phyloP scores from a whole-genome alignment of 495 filamentous ascomycete species.

The Neurospora sp. region DNA sequence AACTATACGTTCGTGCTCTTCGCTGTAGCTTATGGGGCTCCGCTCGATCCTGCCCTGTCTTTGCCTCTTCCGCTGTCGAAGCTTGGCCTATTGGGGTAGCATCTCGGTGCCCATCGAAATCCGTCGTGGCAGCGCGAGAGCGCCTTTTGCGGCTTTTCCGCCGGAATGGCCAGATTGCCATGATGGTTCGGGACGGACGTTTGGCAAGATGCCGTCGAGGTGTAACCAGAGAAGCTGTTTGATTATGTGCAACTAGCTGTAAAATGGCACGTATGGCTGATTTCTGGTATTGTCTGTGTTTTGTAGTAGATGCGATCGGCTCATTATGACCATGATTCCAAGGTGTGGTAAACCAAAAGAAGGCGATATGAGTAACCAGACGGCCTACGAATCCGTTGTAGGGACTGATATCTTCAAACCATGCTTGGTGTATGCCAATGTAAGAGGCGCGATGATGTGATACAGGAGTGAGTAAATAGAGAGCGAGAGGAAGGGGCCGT shows the following conservation, averaged over 20 bases:
- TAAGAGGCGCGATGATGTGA: neutral
- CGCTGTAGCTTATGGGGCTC: constrained; percentile 40
- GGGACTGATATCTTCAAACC: constrained; percentile 10
- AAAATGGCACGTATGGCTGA: neutral
- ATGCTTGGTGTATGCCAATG: constrained; percentile 8
- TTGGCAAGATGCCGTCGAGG: neutral
- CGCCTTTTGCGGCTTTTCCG: constrained; percentile 48
- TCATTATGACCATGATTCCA: constrained; percentile 17
- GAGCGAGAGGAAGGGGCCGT: neutral
- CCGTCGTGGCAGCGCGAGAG: constrained; percentile 26
- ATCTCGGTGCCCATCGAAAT: constrained; percentile 20
- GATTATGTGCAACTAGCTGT: neutral
- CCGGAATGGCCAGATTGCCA: constrained; percentile 74
- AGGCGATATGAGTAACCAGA: neutral
- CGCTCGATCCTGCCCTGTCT: constrained; percentile 20
- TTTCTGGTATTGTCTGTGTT: constrained; percentile 1
- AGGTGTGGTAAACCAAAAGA: neutral
- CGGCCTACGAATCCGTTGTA: constrained; percentile 5
- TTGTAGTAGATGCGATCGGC: constrained; percentile 4
- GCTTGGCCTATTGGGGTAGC: constrained; percentile 4
- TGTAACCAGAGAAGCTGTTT: neutral
- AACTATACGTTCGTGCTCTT: constrained; percentile 39
- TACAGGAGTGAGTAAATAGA: neutral
- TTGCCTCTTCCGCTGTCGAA: constrained; percentile 11
- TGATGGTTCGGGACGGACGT: constrained; percentile 18